A percentile compares a stretch with the other conserved stretches of the same genome.
phyloP scores from a whole-genome alignment of 2,329 filamentous ascomycete species.

The Fusarium sp. region DNA sequence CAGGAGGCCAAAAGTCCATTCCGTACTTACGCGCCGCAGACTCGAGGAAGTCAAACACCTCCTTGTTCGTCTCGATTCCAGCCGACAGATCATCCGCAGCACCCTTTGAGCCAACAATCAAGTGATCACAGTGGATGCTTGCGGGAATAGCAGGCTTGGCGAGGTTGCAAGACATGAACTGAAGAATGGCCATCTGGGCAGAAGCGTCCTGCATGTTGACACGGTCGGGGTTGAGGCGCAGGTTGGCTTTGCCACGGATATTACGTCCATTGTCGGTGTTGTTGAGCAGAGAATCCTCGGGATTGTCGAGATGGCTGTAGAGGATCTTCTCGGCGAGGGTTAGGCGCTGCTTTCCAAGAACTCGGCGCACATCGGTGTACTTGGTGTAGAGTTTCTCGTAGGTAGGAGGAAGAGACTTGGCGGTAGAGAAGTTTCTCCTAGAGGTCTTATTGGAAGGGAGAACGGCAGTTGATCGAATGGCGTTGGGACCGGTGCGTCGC shows the following conservation, averaged over 20 bases:
- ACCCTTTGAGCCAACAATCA: constrained; percentile 95
- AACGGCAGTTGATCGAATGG: constrained; percentile 45
- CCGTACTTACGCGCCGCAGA: constrained; percentile 91
- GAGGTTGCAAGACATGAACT: constrained; percentile 98
- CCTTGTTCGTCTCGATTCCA: constrained; percentile 91
- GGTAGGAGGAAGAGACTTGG: constrained; percentile 70
- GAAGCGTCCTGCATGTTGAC: constrained; percentile 99
- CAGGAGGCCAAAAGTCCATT: constrained; percentile 95
- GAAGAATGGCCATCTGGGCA: constrained; percentile 96
- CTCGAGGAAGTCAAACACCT: constrained; percentile 98
- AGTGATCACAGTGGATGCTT: constrained; percentile 98
- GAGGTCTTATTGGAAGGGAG: constrained; percentile 52
- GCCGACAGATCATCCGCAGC: constrained; percentile 86
- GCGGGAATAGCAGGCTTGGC: constrained; percentile 92
- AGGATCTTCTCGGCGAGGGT: constrained; percentile 98
- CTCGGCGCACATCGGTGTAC: constrained; percentile 78
- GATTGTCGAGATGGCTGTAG: constrained; percentile 92
- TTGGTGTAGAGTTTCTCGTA: constrained; percentile 86
- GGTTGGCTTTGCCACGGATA: constrained; percentile 88
- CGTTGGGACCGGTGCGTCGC: constrained; percentile 53
- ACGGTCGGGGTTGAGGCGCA: constrained; percentile 96
- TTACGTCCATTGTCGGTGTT: constrained; percentile 86
- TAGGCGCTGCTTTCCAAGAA: constrained; percentile 76
- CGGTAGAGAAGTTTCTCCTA: constrained; percentile 57
- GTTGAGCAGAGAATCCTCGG: constrained; percentile 86